Evolutionary conservation across 495 filamentous ascomycete genomes (phyloP).

Genomic region (Coniosporium apollinis): DNA sequence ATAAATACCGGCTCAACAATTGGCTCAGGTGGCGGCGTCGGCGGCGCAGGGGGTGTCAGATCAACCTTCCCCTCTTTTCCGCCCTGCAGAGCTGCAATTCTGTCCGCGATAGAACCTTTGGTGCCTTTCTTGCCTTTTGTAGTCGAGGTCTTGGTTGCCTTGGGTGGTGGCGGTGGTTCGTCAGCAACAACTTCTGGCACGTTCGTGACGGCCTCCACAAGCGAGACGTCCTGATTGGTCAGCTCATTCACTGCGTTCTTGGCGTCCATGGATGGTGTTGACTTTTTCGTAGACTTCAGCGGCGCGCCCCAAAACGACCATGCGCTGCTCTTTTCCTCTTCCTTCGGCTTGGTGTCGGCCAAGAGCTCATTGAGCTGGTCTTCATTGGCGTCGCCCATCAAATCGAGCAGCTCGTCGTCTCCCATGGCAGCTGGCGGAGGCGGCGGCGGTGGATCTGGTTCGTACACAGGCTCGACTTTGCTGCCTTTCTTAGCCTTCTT

Average conservation of each 20-base stretch:
- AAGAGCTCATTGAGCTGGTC: slow-evolving; percentile 7
- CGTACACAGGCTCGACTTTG: slow-evolving; percentile 9
- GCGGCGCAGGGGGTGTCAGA: slow-evolving; percentile 8
- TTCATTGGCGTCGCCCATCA: not conserved
- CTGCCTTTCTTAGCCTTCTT: slow-evolving; percentile 16
- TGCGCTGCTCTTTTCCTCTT: slow-evolving; percentile 7
- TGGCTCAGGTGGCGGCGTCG: slow-evolving; percentile 8
- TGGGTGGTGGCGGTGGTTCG: slow-evolving; percentile 8
- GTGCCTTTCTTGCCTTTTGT: slow-evolving; percentile 5
- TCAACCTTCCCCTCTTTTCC: slow-evolving; percentile 9
- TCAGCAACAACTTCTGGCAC: slow-evolving; percentile 14
- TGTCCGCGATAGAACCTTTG: slow-evolving; percentile 15
- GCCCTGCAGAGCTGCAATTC: slow-evolving; percentile 19
- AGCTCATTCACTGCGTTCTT: slow-evolving; percentile 9
- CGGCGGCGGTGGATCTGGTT: too few relatives aligned
- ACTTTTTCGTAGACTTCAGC: slow-evolving; percentile 13
- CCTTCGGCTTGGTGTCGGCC: not conserved
- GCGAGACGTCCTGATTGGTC: slow-evolving; percentile 10
- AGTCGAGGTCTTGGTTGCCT: slow-evolving; percentile 3
- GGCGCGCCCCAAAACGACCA: slow-evolving; percentile 17
- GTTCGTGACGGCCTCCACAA: slow-evolving; percentile 12
- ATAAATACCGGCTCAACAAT: not conserved
- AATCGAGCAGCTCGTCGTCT: too few relatives aligned
- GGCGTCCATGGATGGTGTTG: slow-evolving; percentile 7
- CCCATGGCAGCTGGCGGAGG: too few relatives aligned